Evolutionary conservation across 805 yeast species (phyloP).

Genomic region (Clavispora santaluciae): DNA sequence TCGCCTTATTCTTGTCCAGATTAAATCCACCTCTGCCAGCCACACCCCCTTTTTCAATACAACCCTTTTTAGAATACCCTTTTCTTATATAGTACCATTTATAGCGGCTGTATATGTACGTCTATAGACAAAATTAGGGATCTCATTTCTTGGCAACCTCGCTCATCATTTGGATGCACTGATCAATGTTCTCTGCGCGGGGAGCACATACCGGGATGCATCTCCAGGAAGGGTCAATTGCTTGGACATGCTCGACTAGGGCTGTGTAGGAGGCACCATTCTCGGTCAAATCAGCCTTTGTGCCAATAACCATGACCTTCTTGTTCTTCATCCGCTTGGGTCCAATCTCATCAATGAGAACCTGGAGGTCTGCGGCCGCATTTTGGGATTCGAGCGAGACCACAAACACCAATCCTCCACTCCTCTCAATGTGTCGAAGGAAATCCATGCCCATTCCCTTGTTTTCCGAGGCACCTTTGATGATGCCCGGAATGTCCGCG

Average conservation of each 20-base stretch:
- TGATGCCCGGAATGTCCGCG: conserved; percentile 96
- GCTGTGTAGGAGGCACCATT: conserved; percentile 43
- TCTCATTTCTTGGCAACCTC: conserved; percentile 27
- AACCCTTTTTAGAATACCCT: no score
- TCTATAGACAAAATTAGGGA: neutral
- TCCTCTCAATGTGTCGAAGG: conserved; percentile 85
- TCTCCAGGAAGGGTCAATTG: conserved; percentile 47
- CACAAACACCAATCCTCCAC: conserved; percentile 86
- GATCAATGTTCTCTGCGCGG: conserved; percentile 66
- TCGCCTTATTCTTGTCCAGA: no score
- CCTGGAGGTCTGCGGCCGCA: conserved; percentile 62
- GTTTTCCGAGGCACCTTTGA: conserved; percentile 79
- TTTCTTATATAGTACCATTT: no score
- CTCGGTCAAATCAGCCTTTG: conserved; percentile 81
- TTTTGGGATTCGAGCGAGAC: conserved; percentile 63
- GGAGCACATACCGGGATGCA: conserved; percentile 82
- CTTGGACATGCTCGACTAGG: conserved; percentile 43
- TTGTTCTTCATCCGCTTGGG: conserved; percentile 54
- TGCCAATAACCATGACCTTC: conserved; percentile 72
- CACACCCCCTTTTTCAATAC: no score
- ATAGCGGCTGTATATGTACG: neutral
- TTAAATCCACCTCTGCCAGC: no score
- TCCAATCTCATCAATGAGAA: conserved; percentile 70
- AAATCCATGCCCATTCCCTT: conserved; percentile 94
- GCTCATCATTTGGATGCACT: conserved; percentile 68